phyloP scores from a whole-genome alignment of 164 flowering plant genomes.

The Macadamia integrifolia region DNA sequence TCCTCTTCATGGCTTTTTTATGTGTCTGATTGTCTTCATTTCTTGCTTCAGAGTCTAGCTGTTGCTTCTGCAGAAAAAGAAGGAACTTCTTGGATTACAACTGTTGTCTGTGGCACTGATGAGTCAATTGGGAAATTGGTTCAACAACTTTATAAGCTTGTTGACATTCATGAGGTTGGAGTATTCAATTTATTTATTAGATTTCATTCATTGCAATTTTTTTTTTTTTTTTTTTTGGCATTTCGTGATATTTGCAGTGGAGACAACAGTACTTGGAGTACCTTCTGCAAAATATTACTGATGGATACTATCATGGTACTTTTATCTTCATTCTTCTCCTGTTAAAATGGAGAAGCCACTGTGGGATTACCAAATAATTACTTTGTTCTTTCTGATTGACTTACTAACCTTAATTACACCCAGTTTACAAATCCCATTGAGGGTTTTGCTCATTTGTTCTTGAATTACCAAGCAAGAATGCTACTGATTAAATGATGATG shows the following conservation, averaged over 20 bases:
- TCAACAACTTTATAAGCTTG: slow-evolving; percentile 81
- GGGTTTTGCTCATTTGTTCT: too few relatives aligned
- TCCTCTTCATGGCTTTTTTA: neutral
- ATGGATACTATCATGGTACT: too few relatives aligned
- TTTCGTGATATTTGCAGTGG: too few relatives aligned
- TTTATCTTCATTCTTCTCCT: too few relatives aligned
- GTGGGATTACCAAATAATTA: too few relatives aligned
- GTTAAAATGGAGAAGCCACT: too few relatives aligned
- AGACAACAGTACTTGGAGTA: neutral
- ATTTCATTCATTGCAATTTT: too few relatives aligned
- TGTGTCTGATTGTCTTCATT: slow-evolving; percentile 8
- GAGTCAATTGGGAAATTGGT: slow-evolving; percentile 83
- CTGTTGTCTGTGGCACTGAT: slow-evolving; percentile 96
- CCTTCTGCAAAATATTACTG: neutral
- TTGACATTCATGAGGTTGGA: slow-evolving; percentile 77
- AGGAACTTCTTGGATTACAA: slow-evolving; percentile 89
- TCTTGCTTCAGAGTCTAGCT: slow-evolving; percentile 74
- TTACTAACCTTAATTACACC: neutral
- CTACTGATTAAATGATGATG: neutral
- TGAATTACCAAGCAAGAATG: too few relatives aligned
- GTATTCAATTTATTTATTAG: too few relatives aligned
- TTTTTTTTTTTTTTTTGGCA: too few relatives aligned
- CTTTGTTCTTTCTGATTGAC: too few relatives aligned
- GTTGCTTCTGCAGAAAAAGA: slow-evolving; percentile 87
- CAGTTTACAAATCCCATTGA: neutral